Evolutionary conservation across 352 stramenopile genomes (phyloP), one percentile per base, ranked within the genome.

Genomic region (Phytophthora aleatoria): DNA sequence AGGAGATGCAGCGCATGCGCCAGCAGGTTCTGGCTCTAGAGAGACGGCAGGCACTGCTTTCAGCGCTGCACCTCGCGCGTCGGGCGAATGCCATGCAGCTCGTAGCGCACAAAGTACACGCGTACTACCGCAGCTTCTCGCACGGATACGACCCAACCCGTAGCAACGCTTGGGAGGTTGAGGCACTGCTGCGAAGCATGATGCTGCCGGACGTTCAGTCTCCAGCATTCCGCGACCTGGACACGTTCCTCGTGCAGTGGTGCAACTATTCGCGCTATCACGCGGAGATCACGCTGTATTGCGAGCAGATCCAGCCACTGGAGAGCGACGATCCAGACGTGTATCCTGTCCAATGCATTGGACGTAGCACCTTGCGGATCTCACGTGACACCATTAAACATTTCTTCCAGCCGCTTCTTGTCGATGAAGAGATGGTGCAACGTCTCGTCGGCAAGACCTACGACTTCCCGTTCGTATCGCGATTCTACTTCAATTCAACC

Each of bases 241-340:
- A 86, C 57, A 62, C 75, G 45, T 89, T 89, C 61, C 45, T 89
- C 2, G 35, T 59, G 39, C 81, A 85, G 53, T 89, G 78, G 78
- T 45, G 67, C n/a, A 74, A 89, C 69, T 89, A 87, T 60, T 87
- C 81, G 28, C 71, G 72, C 44, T 89, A 81, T 57, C 81, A 89
- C 48, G 71, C 81, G 13, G 65, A 74, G 57, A 64, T 89, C 35
- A 50, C 16, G 13, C 63, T 84, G 20, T 36, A 62, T 9, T 73
- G 74, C 36, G 42, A 70, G 28, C 51, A 48, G 28, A 81, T 89
- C 43, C 61, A 81, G 50, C 69, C 64, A 8, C 49, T 86, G 24
- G 67, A 76, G 48, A 74, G 50, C 51, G 69, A 73, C 7, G 66
- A 82, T 15, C 64, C 55, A 28, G 61, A 70, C 26, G 58, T 68